Evolutionary conservation across 352 stramenopile species (phyloP).

Genomic region (Blastocystis sp.): DNA sequence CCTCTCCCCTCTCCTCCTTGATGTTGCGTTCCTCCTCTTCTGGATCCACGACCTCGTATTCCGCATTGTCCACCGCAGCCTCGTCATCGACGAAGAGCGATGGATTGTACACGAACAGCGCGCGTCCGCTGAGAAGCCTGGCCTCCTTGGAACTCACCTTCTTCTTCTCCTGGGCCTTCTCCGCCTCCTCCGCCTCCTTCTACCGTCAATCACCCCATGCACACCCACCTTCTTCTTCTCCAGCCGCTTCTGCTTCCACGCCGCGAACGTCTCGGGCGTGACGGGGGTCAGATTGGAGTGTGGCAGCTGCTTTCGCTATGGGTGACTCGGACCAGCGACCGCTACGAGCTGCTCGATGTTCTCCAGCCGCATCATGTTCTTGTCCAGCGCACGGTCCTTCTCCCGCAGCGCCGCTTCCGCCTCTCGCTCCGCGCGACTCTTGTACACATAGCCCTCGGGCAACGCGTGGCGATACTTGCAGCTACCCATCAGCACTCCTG

Average conservation of each 20-base stretch:
- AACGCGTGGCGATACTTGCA: constrained; percentile 76
- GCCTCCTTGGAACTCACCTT: constrained; percentile 76
- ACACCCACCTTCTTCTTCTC: constrained; percentile 65
- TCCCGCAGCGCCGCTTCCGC: constrained; percentile 67
- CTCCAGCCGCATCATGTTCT: constrained; percentile 79
- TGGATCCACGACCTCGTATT: constrained; percentile 73
- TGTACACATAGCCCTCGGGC: constrained; percentile 78
- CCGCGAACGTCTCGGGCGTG: constrained; percentile 77
- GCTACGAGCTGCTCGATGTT: constrained; percentile 75
- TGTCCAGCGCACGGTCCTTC: constrained; percentile 73
- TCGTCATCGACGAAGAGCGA: constrained; percentile 82
- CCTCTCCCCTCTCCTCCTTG: not conserved
- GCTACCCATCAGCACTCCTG: constrained; percentile 67
- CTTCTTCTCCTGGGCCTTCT: constrained; percentile 71
- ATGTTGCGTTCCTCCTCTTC: constrained; percentile 22
- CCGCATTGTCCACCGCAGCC: constrained; percentile 75
- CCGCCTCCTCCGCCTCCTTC: constrained; percentile 64
- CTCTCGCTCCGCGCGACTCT: constrained; percentile 78
- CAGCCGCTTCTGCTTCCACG: constrained; percentile 75
- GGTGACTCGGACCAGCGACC: not conserved
- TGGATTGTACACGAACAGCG: constrained; percentile 80
- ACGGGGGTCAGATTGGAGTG: constrained; percentile 77
- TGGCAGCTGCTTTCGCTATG: constrained; percentile 74
- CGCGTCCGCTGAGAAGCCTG: constrained; percentile 76
- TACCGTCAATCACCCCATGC: constrained; percentile 68